Conservation (phyloP, 768 basidiomycete species). For the Gymnopilus dilepis region DNA sequence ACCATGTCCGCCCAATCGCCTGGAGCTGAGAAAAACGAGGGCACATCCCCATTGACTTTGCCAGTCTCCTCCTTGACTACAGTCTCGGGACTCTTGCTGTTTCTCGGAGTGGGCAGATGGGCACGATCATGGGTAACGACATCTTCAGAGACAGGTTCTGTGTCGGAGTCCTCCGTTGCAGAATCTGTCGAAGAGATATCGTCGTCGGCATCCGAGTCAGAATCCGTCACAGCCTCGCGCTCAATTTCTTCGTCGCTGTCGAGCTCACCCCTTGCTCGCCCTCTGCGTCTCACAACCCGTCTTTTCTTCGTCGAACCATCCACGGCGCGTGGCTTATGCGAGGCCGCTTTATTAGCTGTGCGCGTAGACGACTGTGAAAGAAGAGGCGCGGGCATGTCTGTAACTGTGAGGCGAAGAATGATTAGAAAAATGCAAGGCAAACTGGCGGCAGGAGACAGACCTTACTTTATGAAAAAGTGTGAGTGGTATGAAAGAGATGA, state of each 20-base stretch:
- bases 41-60: conserved; percentile 35
- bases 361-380: conserved; percentile 40
- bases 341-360: conserved; percentile 33
- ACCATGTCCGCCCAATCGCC: conserved; percentile 87
- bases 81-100: conserved; percentile 63
- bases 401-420: conserved; percentile 8
- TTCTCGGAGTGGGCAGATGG: conserved; percentile 67
- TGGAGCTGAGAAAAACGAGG: conserved; percentile 59
- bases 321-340: conserved; percentile 38
- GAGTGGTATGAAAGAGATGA: conserved; percentile 32
- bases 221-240: conserved; percentile 73
- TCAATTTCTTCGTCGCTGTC: conserved; percentile 82
- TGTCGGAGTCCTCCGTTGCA: conserved; percentile 69
- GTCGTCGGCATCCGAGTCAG: conserved; percentile 64
- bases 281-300: conserved; percentile 62
- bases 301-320: conserved; percentile 44
- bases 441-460: conserved; percentile 18
- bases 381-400: conserved; percentile 53
- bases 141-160: conserved; percentile 72
- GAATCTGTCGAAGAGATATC: conserved; percentile 59
- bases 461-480: conserved; percentile 41
- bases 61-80: conserved; percentile 34
- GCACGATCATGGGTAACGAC: conserved; percentile 53
- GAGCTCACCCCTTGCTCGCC: conserved; percentile 59
- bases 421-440: background rate